Evolutionary conservation across 768 basidiomycete species (phyloP), one percentile per base, ranked within the genome.

Genomic region (Collybia nuda): DNA sequence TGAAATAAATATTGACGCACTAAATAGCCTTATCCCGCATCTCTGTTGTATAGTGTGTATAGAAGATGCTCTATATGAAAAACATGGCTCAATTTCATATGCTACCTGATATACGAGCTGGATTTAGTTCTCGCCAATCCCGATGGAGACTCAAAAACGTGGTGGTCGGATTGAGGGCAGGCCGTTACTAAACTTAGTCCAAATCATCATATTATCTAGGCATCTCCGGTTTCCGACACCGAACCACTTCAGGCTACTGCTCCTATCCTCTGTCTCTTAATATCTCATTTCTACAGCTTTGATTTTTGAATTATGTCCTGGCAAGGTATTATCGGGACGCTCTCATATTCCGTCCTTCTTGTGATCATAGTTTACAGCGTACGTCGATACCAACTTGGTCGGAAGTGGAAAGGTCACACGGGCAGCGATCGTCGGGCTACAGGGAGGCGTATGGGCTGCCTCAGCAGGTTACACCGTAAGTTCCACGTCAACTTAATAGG

Each of bases 361-460:
- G 23, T 37, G 40, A 50, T 5, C 28, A 17, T 14, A 7, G n/a
- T 47, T 29, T 39, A 8, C 59, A 94, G 92, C 78, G 54, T 91
- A 92, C 72, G 88, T 93, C 68, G 89, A 94, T 66, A 74, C 72
- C 62, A 84, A 90, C 67, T 82, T 95, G 50, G 67, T 95, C 59
- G 88, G 82, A 29, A 84, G 72, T 54, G 83, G 81, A 57, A 90
- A 83, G 70, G 72, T 96, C 62, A n/a, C 72, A 21, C 78, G 80
- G 60, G 93, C 91, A 35, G 92, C 92, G 24, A 86, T 90, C 62
- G 39, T 93, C 42, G 91, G 90, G 38, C 76, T 72, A 47, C 62
- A 77, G 57, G 90, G 90, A 44, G 90, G 91, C 44, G 76, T 90
- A 6, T 93, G 91, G 91, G 90, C 89, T 9, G 48, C 70, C 0